A percentile compares a stretch with the other conserved stretches of the same genome.
These are phyloP conservation scores for Cyclocybe cylindracea DNA, from an alignment of 768 basidiomycete species.

Conservation along the genomic window DNA sequence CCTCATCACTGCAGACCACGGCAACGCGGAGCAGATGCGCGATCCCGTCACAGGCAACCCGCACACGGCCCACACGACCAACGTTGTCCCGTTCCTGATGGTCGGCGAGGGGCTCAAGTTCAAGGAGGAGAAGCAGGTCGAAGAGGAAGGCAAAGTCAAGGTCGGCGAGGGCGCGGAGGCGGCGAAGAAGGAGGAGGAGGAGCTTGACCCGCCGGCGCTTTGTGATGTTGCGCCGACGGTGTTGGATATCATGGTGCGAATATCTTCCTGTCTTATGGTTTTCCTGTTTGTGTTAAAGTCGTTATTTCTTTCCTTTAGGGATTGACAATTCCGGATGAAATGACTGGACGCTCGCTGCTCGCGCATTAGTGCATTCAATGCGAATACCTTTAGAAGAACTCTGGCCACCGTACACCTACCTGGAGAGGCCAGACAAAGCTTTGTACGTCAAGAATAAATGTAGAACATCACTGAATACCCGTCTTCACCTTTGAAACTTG, in stretches of 20 bases:
- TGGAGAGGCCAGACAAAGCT: too few relatives aligned
- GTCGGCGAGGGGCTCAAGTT: constrained; percentile 66
- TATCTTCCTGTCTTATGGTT: neutral
- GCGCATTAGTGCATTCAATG: constrained; percentile 14
- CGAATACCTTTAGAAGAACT: too few relatives aligned
- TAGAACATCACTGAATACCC: too few relatives aligned
- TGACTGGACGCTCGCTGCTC: constrained; percentile 61
- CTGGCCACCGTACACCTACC: too few relatives aligned
- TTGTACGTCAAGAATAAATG: too few relatives aligned
- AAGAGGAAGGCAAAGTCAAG: constrained; percentile 45
- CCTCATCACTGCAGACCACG: constrained; percentile 90
- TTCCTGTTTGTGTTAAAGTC: neutral
- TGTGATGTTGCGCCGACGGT: constrained; percentile 93
- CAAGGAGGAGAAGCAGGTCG: constrained; percentile 55
- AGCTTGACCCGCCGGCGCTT: constrained; percentile 71
- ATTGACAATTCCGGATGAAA: constrained; percentile 69
- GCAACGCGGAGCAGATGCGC: constrained; percentile 94
- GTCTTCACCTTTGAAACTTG: too few relatives aligned
- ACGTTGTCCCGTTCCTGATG: constrained; percentile 90
- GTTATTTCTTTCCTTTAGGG: constrained; percentile 37
- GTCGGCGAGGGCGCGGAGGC: constrained; percentile 21
- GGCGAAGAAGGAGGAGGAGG: constrained; percentile 52
- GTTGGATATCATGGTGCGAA: constrained; percentile 65
- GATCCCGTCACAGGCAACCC: constrained; percentile 82
- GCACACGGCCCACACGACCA: constrained; percentile 91